Conservation (phyloP, 352 stramenopile genomes). For the Detonula confervacea region DNA sequence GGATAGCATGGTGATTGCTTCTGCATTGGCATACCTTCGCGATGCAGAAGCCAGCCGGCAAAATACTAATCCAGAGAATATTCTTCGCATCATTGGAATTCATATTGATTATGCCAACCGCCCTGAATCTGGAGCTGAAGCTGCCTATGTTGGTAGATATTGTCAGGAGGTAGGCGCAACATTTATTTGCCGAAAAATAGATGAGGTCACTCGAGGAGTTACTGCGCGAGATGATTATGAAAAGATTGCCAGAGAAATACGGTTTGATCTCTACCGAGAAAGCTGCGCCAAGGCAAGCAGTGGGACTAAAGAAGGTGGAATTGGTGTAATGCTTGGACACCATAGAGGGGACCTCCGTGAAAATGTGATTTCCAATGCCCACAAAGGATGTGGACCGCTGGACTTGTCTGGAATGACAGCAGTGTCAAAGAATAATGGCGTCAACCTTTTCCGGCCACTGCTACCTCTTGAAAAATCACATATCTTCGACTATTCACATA, state of each 20-base stretch:
- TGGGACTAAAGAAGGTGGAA: conserved; percentile 30
- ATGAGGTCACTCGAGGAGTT: conserved; percentile 90
- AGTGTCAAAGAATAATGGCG: conserved; percentile 83
- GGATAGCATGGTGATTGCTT: conserved; percentile 97
- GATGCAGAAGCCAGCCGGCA: conserved; percentile 33
- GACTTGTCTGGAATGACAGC: conserved; percentile 93
- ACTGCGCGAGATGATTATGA: conserved; percentile 96
- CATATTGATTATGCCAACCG: conserved; percentile 98
- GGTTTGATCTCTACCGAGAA: conserved; percentile 92
- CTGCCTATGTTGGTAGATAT: conserved; percentile 91
- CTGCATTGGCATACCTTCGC: conserved; percentile 90
- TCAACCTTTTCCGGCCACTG: conserved; percentile 91
- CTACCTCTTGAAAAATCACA: conserved; percentile 92
- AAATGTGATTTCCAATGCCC: conserved; percentile 98
- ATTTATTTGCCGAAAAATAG: conserved; percentile 89
- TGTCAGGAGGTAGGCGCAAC: conserved; percentile 85
- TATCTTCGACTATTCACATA: conserved; percentile 95
- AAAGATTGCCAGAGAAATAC: conserved; percentile 90
- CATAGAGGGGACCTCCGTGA: conserved; percentile 95
- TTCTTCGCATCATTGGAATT: conserved; percentile 87
- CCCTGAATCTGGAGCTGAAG: conserved; percentile 91
- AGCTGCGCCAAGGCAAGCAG: conserved; percentile 78
- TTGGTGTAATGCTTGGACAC: conserved; percentile 96
- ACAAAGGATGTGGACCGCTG: conserved; percentile 93
- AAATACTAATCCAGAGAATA: conserved; percentile 51